Conservation (phyloP, 208 protist species). For the Phytomonas sp. region DNA sequence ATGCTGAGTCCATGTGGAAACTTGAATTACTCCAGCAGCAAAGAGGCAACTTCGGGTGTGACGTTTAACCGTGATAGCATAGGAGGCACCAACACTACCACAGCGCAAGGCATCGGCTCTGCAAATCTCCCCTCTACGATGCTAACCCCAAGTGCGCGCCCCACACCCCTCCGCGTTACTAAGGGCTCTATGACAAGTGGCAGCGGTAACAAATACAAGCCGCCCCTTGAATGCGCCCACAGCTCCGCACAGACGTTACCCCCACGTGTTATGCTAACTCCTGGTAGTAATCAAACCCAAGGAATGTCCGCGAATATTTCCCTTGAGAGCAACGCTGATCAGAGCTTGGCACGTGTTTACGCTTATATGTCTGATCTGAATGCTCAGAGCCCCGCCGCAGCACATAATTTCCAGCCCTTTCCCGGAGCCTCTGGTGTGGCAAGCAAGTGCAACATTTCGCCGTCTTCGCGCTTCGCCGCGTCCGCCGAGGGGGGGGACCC, state of each 20-base stretch:
- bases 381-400: constrained; percentile 11
- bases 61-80: neutral
- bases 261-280: constrained; percentile 37
- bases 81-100: neutral
- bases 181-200: constrained; percentile 21
- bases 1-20: neutral
- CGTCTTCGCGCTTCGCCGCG: constrained; percentile 10
- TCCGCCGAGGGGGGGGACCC: constrained; percentile 4
- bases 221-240: constrained; percentile 3
- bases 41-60: neutral
- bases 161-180: constrained; percentile 63
- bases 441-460: neutral
- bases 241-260: neutral
- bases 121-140: constrained; percentile 7
- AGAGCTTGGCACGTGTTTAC: neutral
- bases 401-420: constrained; percentile 15
- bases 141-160: constrained; percentile 66
- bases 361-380: constrained; percentile 12
- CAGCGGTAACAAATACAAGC: constrained; percentile 20
- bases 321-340: constrained; percentile 19
- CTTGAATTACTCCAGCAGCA: neutral
- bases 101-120: neutral
- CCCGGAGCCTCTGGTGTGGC: neutral
- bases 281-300: constrained; percentile 35
- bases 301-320: constrained; percentile 39